Evolutionary conservation across 306 rosid species (phyloP), one percentile per base, ranked within the genome.

Genomic region (Dryas drummondii): DNA sequence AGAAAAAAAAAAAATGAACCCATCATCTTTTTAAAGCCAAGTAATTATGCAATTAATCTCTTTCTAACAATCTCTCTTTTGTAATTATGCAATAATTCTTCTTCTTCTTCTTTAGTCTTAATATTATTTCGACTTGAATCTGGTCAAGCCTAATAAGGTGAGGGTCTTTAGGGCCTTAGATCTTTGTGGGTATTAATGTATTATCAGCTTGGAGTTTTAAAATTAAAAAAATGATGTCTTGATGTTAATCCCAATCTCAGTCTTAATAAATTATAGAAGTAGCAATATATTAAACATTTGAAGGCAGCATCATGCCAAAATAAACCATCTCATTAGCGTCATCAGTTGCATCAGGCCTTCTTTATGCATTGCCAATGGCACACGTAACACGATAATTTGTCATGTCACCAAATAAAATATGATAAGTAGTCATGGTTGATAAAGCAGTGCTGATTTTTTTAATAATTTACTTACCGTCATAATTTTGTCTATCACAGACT

Each of bases 301-400:
- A 26, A 58, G 69, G 27, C 37, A 64, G 69, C 7, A 42, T 3
- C n/a, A 44, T 64, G 55, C 56, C 51, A 57, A 57, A 57, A 56
- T 48, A 26, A 1, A 45, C 50, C 17, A 13, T 52, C 12, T 72
- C 75, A 58, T 45, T 12, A 46, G 45, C 76, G 55, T 72, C 66
- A 72, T 16, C 67, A 45, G 76, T 63, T 70, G 42, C 60, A 74
- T 55, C 78, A 54, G 26, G 37, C 19, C 19, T 15, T 53, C 8
- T 4, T 75, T 27, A 56, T 75, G 68, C 69, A 12, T 45, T 26
- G 16, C 58, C 22, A 72, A 55, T 57, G 56, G 79, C 70, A 79
- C 42, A 69, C 22, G 71, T 60, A 57, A 76, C 71, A 76, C 56
- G 81, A 75, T 75, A 51, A 82, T 78, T 79, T 72, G 76, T 74